Base-by-base conservation (phyloP, 148 eudicot species). In the Mesembryanthemum crystallinum region DNA sequence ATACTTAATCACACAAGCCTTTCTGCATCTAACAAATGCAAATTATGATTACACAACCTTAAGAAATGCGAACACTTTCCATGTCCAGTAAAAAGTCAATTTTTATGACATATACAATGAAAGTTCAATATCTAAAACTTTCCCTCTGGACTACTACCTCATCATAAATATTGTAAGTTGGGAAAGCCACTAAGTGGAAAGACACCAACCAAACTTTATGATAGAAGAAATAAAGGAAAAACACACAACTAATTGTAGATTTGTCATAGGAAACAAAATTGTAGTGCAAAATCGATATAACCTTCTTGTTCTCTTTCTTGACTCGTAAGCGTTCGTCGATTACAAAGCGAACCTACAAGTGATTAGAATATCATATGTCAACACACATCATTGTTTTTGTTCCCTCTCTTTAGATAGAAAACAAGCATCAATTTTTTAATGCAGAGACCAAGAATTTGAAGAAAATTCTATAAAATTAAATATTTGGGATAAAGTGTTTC, bases 221-320 rank as follows among this genome's bases (percentile, higher is more conserved):
- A 7, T 39, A 10, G 15, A 39, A 35, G 23, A 17, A 3, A 24
- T 45, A 21, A 12, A 45, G 33, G 2, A 39, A 11, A 24, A 25
- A n/a, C 42, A 67, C 11, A 67, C 6, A 23, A 43, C 43, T 32
- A 64, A 21, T 17, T 58, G 20, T 21, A 39, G n/a, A 59, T 32
- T n/a, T 37, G 52, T 45, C 61, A 32, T 39, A n/a, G 11, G 43
- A 29, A 72, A 35, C 24, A 47, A 9, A 73, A 23, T n/a, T 14
- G 57, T 77, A n/a, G 74, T 15, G 33, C 7, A 45, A 20, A 69
- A 54, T 64, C 21, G 39, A 29, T 33, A 64, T 65, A 65, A 94
- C 98, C 98, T 94, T 87, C 98, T 94, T 87, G 45, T 85, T 89
- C 71, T 80, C 82, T 80, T 89, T 92, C 87, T 88, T 90, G 78